Evolutionary conservation across 2,329 filamentous ascomycete genomes (phyloP), one percentile per base, ranked within the genome.

Genomic region (Chaetomium sp.): DNA sequence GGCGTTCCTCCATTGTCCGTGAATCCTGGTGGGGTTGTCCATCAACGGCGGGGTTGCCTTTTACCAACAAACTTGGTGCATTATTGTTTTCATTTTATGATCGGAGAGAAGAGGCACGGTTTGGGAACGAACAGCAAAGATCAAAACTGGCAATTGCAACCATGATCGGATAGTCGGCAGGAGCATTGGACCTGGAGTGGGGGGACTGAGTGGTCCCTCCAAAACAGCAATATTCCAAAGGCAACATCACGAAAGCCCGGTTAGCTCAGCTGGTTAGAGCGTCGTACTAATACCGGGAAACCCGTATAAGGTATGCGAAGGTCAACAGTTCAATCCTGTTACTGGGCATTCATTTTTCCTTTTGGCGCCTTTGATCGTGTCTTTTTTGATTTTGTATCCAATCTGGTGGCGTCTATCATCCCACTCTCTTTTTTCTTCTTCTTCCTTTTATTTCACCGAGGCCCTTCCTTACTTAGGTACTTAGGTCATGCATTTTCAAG

Each of bases 271-370:
- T 71, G 69, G 69, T 71, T 71, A 71, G 69, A 71, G 69, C 69
- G 69, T 71, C 68, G 69, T 71, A 71, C 69, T 71, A 71, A 71
- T 71, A 71, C 56, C 27, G 56, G 57, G 61, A 49, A 16, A 57
- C 60, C 62, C 55, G 57, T 70, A 68, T 65, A 49, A 64, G 60
- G 69, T 69, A 71, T 71, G 69, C 69, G 68, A 71, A 71, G 69
- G 69, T 71, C 69, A 71, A 71, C 69, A 71, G 69, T 71, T 71
- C 69, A 71, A 71, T 71, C 69, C 69, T 71, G 69, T 71, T 71
- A 71, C 63, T 71, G 69, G 69, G 69, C 69, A 70, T 33, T 49
- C 27, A 45, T 54, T 60, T 65, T 21, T 13, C 21, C 62, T 65
- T 21, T 13, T 29, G 38, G 16, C 16, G 3, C 42, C 50, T 57